Percentiles rank a stretch among this genome's conserved stretches.
phyloP scores from a whole-genome alignment of 495 filamentous ascomycete genomes.

The Pyronema domesticum region DNA sequence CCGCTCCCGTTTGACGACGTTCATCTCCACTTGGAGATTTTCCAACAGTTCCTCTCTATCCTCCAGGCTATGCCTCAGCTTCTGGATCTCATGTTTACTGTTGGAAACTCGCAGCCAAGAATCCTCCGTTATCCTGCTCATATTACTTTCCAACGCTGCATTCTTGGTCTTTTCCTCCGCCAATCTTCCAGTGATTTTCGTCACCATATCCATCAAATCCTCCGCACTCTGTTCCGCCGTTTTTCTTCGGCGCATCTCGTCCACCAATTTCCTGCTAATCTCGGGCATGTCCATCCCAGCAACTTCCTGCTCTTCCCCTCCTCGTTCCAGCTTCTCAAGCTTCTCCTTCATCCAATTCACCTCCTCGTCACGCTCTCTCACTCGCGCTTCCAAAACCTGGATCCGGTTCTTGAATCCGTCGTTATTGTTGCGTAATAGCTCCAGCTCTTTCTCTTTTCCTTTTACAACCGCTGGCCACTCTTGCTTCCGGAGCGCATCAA shows the following conservation, averaged over 20 bases:
- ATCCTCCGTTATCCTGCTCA: slow-evolving; percentile 17
- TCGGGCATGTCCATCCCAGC: background rate
- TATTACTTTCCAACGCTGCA: slow-evolving; percentile 12
- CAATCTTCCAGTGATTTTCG: slow-evolving; percentile 16
- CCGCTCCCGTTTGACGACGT: slow-evolving; percentile 11
- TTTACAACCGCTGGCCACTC: slow-evolving; percentile 10
- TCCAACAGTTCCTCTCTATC: slow-evolving; percentile 12
- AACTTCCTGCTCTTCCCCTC: slow-evolving; percentile 12
- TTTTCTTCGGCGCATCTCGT: background rate
- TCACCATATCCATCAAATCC: slow-evolving; percentile 13
- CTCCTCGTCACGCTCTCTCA: slow-evolving; percentile 16
- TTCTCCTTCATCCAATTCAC: slow-evolving; percentile 6
- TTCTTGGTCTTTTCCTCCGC: slow-evolving; percentile 23
- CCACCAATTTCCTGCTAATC: background rate
- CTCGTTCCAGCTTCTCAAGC: slow-evolving; percentile 10
- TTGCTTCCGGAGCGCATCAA: slow-evolving; percentile 8
- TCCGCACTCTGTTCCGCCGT: background rate
- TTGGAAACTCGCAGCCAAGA: slow-evolving; percentile 16
- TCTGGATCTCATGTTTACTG: slow-evolving; percentile 15
- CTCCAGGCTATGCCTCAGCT: slow-evolving; percentile 15
- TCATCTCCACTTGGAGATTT: slow-evolving; percentile 12
- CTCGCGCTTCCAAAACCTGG: slow-evolving; percentile 7
- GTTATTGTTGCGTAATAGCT: slow-evolving; percentile 12
- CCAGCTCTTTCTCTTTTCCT: slow-evolving; percentile 21
- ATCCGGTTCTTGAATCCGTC: slow-evolving; percentile 10